Conservation (phyloP, 208 protist genomes). For the Leishmania turanica region DNA sequence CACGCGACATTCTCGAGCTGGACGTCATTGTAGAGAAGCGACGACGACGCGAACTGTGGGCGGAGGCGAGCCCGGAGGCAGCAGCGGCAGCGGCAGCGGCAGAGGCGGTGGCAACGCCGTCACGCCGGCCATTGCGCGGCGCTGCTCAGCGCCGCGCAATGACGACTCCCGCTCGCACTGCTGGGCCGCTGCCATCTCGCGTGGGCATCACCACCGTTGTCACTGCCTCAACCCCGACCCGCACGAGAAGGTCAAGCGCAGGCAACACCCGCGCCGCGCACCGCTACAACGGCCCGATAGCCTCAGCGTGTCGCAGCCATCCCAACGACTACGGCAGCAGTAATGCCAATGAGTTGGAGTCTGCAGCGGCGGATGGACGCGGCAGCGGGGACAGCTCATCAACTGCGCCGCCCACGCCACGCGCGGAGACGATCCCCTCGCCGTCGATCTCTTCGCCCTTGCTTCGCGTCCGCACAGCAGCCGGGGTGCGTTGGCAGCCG, state of each 20-base stretch:
- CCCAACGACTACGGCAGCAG: neutral
- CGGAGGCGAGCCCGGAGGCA: conserved; percentile 16
- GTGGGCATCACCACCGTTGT: neutral
- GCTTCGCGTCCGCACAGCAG: neutral
- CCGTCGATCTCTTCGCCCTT: neutral
- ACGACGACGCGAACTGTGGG: conserved; percentile 27
- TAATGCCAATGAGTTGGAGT: neutral
- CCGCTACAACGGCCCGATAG: too few species aligned
- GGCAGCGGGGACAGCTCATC: conserved; percentile 6
- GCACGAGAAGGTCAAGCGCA: neutral
- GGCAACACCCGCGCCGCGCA: neutral
- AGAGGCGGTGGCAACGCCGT: neutral
- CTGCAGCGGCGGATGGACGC: neutral
- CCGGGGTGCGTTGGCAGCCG: neutral
- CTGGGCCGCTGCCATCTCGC: conserved; percentile 8
- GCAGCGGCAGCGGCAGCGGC: conserved; percentile 3
- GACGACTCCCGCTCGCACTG: neutral
- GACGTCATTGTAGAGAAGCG: conserved; percentile 23
- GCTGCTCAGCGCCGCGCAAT: neutral
- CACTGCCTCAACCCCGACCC: neutral
- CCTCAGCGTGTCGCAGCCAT: too few species aligned
- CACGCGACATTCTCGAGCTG: conserved; percentile 17
- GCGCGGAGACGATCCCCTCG: neutral
- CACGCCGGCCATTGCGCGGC: conserved; percentile 6
- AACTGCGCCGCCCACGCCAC: neutral